These are phyloP conservation scores for Juncus inflexus DNA, from an alignment of 176 grass and related monocot species.

Conservation along the genomic window DNA sequence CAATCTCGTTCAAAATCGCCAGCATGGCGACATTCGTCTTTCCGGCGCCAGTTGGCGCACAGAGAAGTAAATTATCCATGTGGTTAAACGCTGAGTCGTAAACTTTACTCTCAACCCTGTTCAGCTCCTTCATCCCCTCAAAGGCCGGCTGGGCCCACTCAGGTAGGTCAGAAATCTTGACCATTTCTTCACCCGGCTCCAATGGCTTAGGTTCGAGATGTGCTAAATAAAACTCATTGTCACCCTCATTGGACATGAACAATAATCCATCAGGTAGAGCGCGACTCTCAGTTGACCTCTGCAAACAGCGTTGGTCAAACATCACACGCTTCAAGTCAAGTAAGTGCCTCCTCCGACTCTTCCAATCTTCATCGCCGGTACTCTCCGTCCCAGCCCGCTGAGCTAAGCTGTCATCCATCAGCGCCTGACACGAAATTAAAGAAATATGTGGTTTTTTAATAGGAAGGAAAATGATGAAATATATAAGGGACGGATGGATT, in stretches of 20 bases:
- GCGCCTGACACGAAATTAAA: not conserved
- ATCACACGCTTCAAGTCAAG: slow-evolving; percentile 75
- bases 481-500: too few species aligned
- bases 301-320: slow-evolving; percentile 68
- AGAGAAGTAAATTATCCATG: slow-evolving; percentile 70
- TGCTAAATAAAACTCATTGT: slow-evolving; percentile 74
- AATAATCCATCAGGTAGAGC: slow-evolving; percentile 69
- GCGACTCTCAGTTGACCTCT: slow-evolving; percentile 77
- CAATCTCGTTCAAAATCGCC: slow-evolving; percentile 69
- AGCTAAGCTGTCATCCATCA: slow-evolving; percentile 46
- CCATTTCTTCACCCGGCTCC: slow-evolving; percentile 52
- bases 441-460: too few species aligned
- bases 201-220: slow-evolving; percentile 57
- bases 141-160: slow-evolving; percentile 57
- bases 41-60: slow-evolving; percentile 78
- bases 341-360: slow-evolving; percentile 58
- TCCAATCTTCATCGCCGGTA: slow-evolving; percentile 60
- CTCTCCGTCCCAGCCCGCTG: slow-evolving; percentile 6
- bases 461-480: too few species aligned
- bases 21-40: slow-evolving; percentile 83
- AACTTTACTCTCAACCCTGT: slow-evolving; percentile 81
- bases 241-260: slow-evolving; percentile 60
- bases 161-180: slow-evolving; percentile 77
- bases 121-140: slow-evolving; percentile 64
- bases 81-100: slow-evolving; percentile 69